These are phyloP conservation scores for Pleoardoris graminearum DNA, from an alignment of 2,329 filamentous ascomycete genomes.

Conservation along the genomic window DNA sequence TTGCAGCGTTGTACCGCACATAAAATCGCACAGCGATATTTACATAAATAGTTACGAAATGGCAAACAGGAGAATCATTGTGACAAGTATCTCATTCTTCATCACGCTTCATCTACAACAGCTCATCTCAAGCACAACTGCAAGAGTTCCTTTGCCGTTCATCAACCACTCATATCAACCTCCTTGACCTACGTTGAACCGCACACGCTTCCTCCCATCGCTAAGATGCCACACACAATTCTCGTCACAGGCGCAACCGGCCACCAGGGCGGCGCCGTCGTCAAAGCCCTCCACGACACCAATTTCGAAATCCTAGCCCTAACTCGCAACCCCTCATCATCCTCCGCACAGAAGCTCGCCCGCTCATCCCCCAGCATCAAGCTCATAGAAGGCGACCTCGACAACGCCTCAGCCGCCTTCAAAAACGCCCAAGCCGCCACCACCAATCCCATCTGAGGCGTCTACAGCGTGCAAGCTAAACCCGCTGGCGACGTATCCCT, in stretches of 20 bases:
- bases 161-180: too few species aligned
- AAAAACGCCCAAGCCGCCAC: constrained; percentile 43
- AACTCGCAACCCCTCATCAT: constrained; percentile 55
- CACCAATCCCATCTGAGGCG: constrained; percentile 27
- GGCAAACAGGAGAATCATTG: background rate
- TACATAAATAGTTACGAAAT: constrained; percentile 1
- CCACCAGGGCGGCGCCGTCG: constrained; percentile 48
- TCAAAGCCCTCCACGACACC: constrained; percentile 39
- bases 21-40: background rate
- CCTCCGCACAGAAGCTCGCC: constrained; percentile 52
- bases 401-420: constrained; percentile 55
- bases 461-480: constrained; percentile 35
- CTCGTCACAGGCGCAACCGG: constrained; percentile 50
- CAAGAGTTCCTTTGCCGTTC: too few species aligned
- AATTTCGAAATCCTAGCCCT: constrained; percentile 58
- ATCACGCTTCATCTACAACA: background rate
- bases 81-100: background rate
- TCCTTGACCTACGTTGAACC: too few species aligned
- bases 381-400: constrained; percentile 58
- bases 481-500: constrained; percentile 32
- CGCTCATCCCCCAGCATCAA: constrained; percentile 52
- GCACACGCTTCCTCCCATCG: too few species aligned
- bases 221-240: constrained; percentile 42
- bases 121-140: background rate
- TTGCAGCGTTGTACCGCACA: background rate